Evolutionary conservation across 768 basidiomycete species (phyloP).

Genomic region (Lepiota brunneoincarnata): DNA sequence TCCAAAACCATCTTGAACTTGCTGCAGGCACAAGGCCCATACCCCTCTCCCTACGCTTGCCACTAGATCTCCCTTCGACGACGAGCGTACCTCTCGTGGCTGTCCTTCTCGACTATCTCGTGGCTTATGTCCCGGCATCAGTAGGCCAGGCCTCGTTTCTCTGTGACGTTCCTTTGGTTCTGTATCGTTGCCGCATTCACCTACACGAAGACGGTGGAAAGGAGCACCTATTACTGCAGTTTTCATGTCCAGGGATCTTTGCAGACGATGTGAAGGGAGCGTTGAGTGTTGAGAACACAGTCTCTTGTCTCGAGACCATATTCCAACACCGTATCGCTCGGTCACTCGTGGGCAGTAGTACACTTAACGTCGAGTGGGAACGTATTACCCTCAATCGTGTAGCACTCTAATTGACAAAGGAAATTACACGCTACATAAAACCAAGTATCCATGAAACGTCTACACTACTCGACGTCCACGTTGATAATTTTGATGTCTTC

Average conservation of each 20-base stretch:
- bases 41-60: constrained; percentile 25
- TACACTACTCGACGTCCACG: constrained; percentile 62
- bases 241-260: constrained; percentile 5
- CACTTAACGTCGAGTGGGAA: background rate
- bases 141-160: constrained; percentile 36
- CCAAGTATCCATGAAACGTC: background rate
- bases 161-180: constrained; percentile 37
- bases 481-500: constrained; percentile 93
- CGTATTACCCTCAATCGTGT: constrained; percentile 4
- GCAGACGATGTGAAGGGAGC: background rate
- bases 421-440: background rate
- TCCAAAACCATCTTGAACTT: background rate
- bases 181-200: constrained; percentile 19
- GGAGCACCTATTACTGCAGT: constrained; percentile 14
- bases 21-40: background rate
- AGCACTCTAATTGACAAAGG: constrained; percentile 1
- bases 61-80: constrained; percentile 22
- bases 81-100: constrained; percentile 52
- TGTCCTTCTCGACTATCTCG: constrained; percentile 58
- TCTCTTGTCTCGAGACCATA: background rate
- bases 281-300: background rate
- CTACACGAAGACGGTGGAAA: constrained; percentile 36
- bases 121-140: constrained; percentile 42
- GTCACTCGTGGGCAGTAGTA: background rate
- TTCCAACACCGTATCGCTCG: background rate